Base-by-base conservation (phyloP, 2,329 filamentous ascomycete genomes). In the Penicillium frequentans region DNA sequence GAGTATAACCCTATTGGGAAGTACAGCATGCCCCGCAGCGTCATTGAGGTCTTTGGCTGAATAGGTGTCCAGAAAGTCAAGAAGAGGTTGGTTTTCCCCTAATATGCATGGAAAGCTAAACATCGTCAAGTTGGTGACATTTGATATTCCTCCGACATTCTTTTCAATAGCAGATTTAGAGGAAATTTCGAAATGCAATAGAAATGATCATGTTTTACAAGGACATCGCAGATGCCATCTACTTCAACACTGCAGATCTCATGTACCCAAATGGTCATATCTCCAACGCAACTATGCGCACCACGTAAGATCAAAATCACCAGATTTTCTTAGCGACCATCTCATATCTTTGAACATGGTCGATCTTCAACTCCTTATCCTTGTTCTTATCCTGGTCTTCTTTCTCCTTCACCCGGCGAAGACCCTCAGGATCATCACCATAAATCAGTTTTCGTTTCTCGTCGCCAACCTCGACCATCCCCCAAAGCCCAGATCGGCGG, bases 311-410 rank as follows among this genome's bases (percentile, higher is more conserved):
- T 19, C 11, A 19, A n/a, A 10, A 49, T 73, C 66, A 98, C 95
- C 95, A 99, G 67, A 99, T 99, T 71, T 95, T 84, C 82, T 97
- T 98, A 0, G 91, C 91, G 66, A 92, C 88, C 95, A 98, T 97
- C 71, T 92, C 91, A 77, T 97, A 99, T 67, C 95, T 83, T 65
- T 82, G 86, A 61, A 86, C 91, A 71, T 78, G 86, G 68, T 82
- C 89, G 75, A 86, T 85, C 71, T 84, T 86, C 82, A 54, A 74
- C 72, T 59, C 69, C 65, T 55, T 67, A 86, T 72, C 76, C 84
- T 72, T 79, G 24, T 81, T 82, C 63, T 83, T 86, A 62, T 86
- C 84, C 59, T 84, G 84, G 7, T 82, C 83, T 65, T 84, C 80
- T 68, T 85, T 84, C 59, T 88, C 86, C 61, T 86, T 86, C 51